Conservation (phyloP, 2,329 filamentous ascomycete species). For the Sclerotinia subarctica region DNA sequence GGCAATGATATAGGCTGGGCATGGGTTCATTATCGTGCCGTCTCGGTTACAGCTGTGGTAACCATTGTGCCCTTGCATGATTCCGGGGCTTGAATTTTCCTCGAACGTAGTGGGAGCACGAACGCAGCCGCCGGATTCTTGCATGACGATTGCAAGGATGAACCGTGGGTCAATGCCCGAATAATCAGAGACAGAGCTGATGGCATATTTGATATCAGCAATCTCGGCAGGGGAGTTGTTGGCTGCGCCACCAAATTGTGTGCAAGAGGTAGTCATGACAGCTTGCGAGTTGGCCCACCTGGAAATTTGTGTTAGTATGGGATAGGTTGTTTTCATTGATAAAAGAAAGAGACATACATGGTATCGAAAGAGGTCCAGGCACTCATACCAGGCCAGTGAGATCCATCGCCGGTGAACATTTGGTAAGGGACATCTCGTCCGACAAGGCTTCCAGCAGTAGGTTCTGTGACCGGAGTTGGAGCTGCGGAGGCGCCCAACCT, state of each 20-base stretch:
- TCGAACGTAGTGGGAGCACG: constrained; percentile 22
- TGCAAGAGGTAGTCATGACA: constrained; percentile 9
- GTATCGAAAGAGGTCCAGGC: constrained; percentile 12
- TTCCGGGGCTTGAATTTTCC: constrained; percentile 26
- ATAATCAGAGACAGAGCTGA: neutral
- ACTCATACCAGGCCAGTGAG: neutral
- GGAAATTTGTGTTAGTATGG: neutral
- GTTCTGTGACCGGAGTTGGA: neutral
- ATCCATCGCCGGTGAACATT: constrained; percentile 12
- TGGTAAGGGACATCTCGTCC: neutral
- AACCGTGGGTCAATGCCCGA: constrained; percentile 27
- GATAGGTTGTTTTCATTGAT: too few species aligned
- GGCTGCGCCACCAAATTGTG: neutral
- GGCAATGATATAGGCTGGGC: constrained; percentile 8
- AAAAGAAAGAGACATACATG: neutral
- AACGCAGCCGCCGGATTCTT: constrained; percentile 38
- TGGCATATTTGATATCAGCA: neutral
- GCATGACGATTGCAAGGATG: constrained; percentile 40
- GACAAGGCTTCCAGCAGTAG: neutral
- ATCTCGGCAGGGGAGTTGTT: constrained; percentile 16
- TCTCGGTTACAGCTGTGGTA: constrained; percentile 23
- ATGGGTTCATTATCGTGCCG: constrained; percentile 18
- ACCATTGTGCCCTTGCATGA: constrained; percentile 34
- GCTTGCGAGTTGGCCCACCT: constrained; percentile 18
- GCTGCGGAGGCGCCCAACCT: neutral